Conservation (phyloP, 2,329 filamentous ascomycete genomes). For the Xylariaceae sp. region DNA sequence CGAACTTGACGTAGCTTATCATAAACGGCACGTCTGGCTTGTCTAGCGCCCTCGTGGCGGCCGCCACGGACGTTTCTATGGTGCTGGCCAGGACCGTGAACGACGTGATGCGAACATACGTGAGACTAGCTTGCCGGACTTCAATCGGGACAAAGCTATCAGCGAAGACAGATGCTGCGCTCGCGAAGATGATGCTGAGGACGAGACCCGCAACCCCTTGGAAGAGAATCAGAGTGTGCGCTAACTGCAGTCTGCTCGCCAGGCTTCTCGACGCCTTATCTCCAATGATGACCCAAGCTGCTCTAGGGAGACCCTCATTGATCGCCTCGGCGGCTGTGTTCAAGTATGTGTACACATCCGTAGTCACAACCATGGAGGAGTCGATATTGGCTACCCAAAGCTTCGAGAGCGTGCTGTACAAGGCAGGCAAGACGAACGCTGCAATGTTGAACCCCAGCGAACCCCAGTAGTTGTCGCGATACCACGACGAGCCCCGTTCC, state of each 20-base stretch:
- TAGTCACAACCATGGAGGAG: conserved; percentile 55
- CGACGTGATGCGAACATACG: conserved; percentile 59
- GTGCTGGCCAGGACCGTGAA: conserved; percentile 59
- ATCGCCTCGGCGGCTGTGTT: conserved; percentile 60
- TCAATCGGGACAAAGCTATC: conserved; percentile 57
- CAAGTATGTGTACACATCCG: conserved; percentile 66
- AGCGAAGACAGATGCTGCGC: conserved; percentile 50
- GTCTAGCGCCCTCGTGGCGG: conserved; percentile 60
- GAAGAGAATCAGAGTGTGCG: conserved; percentile 58
- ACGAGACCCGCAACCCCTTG: conserved; percentile 54
- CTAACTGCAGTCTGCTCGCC: conserved; percentile 49
- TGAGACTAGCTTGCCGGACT: conserved; percentile 51
- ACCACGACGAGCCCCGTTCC: not conserved
- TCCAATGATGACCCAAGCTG: conserved; percentile 64
- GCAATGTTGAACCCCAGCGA: conserved; percentile 57
- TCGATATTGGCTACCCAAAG: conserved; percentile 68
- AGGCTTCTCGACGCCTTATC: conserved; percentile 52
- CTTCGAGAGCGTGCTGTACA: conserved; percentile 63
- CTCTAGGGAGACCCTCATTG: conserved; percentile 66
- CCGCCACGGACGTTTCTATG: conserved; percentile 57
- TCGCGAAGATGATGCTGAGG: conserved; percentile 55
- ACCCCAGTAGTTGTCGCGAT: conserved; percentile 42
- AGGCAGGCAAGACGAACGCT: conserved; percentile 59
- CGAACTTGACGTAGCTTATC: conserved; percentile 59
- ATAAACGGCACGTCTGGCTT: conserved; percentile 63